Base-by-base conservation (phyloP, 73 alveolate genomes). In the Tetrahymena malaccensis region DNA sequence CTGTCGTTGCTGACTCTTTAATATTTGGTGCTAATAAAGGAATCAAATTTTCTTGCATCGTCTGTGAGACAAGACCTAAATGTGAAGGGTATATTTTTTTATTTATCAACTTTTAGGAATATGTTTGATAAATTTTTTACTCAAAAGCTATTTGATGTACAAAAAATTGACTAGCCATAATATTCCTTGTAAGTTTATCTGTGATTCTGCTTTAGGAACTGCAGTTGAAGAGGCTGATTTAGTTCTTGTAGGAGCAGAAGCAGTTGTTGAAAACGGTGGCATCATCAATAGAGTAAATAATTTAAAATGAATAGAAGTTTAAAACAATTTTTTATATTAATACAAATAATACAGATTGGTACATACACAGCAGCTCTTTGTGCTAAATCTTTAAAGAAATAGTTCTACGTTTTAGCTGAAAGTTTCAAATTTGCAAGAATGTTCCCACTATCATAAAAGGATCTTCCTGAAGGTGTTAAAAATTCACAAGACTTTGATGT, bases 191-290 rank as follows among this genome's bases (percentile, higher is more conserved):
- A 97, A 96, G 94, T 93, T 98, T 25, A 98, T 99, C 34, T 83
- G 97, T 34, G 99, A 98, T 89, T 95, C 98, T 55, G 99, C 99
- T 10, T 97, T 99, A 10, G 99, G 98, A 22, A 85, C 96, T 44
- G 98, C 96, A 33, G 98, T 99, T 97, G 96, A 96, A 89, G 96
- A 98, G 27, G 97, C 98, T 19, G 99, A 99, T 94, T 97, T 97
- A 96, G 98, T 99, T 35, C 94, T 99, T 94, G 96, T 98, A 22
- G 99, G 99, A 16, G 99, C 99, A 12, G 99, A 97, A 94, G 99
- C 99, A 8, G 99, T 99, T 58, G 99, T 99, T 50, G 99, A 99
- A 96, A 99, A 98, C 96, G 99, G 99, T 70, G 99, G 99, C 34
- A 98, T 99, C 55, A 98, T 99, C n/a, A 99, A 99, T 96, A 98